Evolutionary conservation across 108 stramenopile genomes (phyloP).

Genomic region (Thalassiosira profunda): DNA sequence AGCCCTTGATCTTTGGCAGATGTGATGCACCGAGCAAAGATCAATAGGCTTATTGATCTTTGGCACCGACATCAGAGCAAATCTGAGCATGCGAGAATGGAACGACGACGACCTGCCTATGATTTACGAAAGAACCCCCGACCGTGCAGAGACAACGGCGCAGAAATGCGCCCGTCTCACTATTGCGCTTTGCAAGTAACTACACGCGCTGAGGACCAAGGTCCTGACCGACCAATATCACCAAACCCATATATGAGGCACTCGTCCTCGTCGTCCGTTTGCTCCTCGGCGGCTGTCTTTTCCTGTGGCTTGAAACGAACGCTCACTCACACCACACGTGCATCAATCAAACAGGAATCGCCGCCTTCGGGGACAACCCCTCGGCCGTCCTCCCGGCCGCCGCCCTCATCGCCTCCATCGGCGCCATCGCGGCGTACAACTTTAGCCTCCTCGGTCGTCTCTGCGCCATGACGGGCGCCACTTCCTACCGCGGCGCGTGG

Average conservation of each 20-base stretch:
- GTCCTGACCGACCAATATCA: constrained; percentile 35
- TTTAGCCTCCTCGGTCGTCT: constrained; percentile 77
- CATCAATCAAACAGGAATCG: constrained; percentile 66
- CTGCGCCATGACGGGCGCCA: constrained; percentile 81
- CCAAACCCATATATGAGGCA: constrained; percentile 31
- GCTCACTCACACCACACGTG: too few relatives aligned
- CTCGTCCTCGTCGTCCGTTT: constrained; percentile 4
- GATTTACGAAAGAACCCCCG: constrained; percentile 38
- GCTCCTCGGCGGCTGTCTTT: too few relatives aligned
- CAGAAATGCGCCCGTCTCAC: constrained; percentile 40
- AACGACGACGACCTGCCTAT: too few relatives aligned
- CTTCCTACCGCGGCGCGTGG: constrained; percentile 94
- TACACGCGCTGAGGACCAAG: constrained; percentile 40
- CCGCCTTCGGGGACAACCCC: constrained; percentile 90
- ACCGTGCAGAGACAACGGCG: constrained; percentile 34
- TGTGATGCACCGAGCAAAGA: too few relatives aligned
- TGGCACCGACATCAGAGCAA: too few relatives aligned
- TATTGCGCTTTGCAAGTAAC: constrained; percentile 46
- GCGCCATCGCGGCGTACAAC: constrained; percentile 73
- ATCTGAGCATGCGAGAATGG: too few relatives aligned
- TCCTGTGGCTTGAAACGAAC: too few relatives aligned
- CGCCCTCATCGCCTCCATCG: constrained; percentile 68
- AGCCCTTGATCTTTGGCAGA: too few relatives aligned
- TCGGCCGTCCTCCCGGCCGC: constrained; percentile 90
- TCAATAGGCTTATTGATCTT: too few relatives aligned